These are phyloP conservation scores for Diaporthe capsici DNA, from an alignment of 2,329 filamentous ascomycete species.

Conservation along the genomic window DNA sequence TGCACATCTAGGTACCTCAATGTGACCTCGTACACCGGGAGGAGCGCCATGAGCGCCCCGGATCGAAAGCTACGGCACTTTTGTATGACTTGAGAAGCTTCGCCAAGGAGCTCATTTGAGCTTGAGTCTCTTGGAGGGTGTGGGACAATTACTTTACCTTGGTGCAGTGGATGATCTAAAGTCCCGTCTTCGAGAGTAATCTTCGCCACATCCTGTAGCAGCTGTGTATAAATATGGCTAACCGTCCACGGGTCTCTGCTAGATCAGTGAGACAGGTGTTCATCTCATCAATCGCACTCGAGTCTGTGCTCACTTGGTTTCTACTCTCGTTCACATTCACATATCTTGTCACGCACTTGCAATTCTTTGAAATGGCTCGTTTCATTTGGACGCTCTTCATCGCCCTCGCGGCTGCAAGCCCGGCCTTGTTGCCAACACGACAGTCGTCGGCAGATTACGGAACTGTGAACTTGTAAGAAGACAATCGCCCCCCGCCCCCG, in stretches of 20 bases:
- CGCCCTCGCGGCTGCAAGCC: background rate
- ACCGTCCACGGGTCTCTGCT: no score
- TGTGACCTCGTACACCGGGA: background rate
- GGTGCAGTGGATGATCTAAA: background rate
- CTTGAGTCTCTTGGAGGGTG: background rate
- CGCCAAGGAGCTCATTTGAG: background rate
- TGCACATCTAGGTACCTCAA: background rate
- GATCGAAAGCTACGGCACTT: background rate
- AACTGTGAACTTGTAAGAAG: constrained; percentile 14
- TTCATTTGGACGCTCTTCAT: background rate
- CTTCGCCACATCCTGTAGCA: background rate
- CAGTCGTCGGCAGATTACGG: background rate
- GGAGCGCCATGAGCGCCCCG: background rate
- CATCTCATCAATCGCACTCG: background rate
- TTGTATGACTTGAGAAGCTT: background rate
- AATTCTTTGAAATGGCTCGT: background rate
- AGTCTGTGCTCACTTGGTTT: background rate
- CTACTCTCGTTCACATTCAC: background rate
- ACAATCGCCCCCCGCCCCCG: no score
- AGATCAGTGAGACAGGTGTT: background rate
- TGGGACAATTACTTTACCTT: background rate
- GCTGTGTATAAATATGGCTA: background rate
- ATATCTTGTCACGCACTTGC: no score
- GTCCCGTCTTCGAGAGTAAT: background rate
- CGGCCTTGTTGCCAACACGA: background rate